Percentiles rank a stretch among this genome's conserved stretches.
These are phyloP conservation scores for Talaromyces funiculosus DNA, from an alignment of 2,329 filamentous ascomycete species.

Conservation along the genomic window DNA sequence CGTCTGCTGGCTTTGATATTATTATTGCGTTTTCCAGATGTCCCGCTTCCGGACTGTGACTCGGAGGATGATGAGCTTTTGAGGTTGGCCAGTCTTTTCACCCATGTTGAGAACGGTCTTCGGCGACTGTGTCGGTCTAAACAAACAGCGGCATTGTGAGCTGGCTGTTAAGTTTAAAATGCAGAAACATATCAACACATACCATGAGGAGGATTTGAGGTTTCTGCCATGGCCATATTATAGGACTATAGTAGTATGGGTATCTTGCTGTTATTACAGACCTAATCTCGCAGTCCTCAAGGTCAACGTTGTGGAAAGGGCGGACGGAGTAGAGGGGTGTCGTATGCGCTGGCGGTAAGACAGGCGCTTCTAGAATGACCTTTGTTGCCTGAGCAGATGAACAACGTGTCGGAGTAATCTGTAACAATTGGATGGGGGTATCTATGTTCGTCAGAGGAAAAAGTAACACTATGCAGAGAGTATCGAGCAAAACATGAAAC, in stretches of 20 bases:
- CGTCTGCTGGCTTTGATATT: slow-evolving; percentile 22
- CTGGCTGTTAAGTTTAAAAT: background rate
- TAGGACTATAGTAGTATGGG: background rate
- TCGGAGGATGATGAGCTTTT: slow-evolving; percentile 65
- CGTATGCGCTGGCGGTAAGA: background rate
- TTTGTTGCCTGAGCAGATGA: background rate
- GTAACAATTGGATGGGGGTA: background rate
- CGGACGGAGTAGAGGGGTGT: background rate
- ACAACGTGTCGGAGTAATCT: background rate
- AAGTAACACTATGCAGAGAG: background rate
- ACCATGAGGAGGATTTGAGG: background rate
- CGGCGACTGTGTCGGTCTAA: slow-evolving; percentile 68
- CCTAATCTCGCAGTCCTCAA: background rate
- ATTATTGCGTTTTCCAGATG: slow-evolving; percentile 32
- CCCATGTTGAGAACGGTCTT: slow-evolving; percentile 84
- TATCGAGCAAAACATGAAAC: background rate
- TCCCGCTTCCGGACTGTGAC: slow-evolving; percentile 24
- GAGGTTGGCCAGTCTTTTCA: slow-evolving; percentile 86
- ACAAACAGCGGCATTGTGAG: background rate
- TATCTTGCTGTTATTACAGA: background rate
- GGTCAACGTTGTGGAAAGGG: background rate
- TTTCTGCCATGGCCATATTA: slow-evolving; percentile 1
- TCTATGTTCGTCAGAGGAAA: background rate
- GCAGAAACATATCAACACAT: background rate
- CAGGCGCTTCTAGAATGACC: background rate